Evolutionary conservation across 345 rosid species (phyloP).

Genomic region (Eucalyptus decipiens): DNA sequence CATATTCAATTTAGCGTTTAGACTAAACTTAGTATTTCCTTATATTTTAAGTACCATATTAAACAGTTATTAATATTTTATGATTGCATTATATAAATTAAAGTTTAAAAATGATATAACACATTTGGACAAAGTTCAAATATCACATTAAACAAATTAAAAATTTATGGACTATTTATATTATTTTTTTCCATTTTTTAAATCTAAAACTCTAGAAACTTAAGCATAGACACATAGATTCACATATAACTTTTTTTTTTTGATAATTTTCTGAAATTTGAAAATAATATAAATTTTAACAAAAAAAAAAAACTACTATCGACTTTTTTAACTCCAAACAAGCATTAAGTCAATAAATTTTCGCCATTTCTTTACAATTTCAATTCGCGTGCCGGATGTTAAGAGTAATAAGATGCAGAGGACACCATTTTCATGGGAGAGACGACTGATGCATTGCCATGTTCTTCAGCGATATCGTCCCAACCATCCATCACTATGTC

Average conservation of each 20-base stretch:
- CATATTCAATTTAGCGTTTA: accelerated
- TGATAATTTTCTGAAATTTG: too few relatives aligned
- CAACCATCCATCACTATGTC: conserved; percentile 1
- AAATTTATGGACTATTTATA: accelerated
- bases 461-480: background rate
- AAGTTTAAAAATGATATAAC: accelerated
- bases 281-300: too few relatives aligned
- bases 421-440: background rate
- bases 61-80: accelerated
- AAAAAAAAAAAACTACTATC: too few relatives aligned
- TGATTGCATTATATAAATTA: accelerated
- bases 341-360: too few relatives aligned
- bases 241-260: too few relatives aligned
- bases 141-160: too few relatives aligned
- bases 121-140: too few relatives aligned
- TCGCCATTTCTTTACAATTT: background rate
- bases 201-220: too few relatives aligned
- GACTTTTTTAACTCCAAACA: too few relatives aligned
- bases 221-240: accelerated
- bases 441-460: background rate
- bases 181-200: accelerated
- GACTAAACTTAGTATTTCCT: accelerated
- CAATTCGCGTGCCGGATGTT: background rate
- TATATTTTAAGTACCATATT: accelerated
- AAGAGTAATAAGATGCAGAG: background rate